Conservation (phyloP, 75 land plant genomes). For the Pinus taeda region DNA sequence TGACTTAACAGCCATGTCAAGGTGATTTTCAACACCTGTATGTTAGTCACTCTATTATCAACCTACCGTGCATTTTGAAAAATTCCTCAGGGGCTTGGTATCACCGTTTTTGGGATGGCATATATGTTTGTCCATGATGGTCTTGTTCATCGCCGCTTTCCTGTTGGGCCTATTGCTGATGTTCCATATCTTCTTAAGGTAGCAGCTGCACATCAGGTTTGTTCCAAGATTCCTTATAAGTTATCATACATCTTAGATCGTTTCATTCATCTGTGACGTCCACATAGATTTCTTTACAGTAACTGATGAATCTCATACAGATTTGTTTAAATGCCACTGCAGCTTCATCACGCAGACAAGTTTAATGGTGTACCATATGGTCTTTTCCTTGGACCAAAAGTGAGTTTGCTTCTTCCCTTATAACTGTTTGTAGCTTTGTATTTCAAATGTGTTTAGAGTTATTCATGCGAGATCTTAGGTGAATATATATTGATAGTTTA, state of each 20-base stretch:
- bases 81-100: slow-evolving; percentile 91
- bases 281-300: neutral
- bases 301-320: neutral
- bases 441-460: neutral
- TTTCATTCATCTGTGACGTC: neutral
- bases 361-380: slow-evolving; percentile 83
- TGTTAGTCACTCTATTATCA: slow-evolving; percentile 80
- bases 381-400: slow-evolving; percentile 76
- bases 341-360: slow-evolving; percentile 83
- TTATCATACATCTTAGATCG: slow-evolving; percentile 68
- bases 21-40: no score
- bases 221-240: slow-evolving; percentile 67
- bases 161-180: slow-evolving; percentile 86
- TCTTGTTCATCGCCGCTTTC: slow-evolving; percentile 81
- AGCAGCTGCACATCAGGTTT: slow-evolving; percentile 94
- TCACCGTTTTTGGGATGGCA: slow-evolving; percentile 87
- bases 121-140: slow-evolving; percentile 98
- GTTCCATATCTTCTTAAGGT: slow-evolving; percentile 84
- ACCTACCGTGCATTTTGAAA: slow-evolving; percentile 52
- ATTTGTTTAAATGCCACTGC: slow-evolving; percentile 6
- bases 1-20: slow-evolving; percentile 48
- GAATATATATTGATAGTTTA: neutral
- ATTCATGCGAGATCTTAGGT: neutral
- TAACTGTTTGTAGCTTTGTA: neutral
- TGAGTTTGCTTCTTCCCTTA: slow-evolving; percentile 10